phyloP scores from a whole-genome alignment of 148 eudicot genomes.

The Rhododendron ovatum region DNA sequence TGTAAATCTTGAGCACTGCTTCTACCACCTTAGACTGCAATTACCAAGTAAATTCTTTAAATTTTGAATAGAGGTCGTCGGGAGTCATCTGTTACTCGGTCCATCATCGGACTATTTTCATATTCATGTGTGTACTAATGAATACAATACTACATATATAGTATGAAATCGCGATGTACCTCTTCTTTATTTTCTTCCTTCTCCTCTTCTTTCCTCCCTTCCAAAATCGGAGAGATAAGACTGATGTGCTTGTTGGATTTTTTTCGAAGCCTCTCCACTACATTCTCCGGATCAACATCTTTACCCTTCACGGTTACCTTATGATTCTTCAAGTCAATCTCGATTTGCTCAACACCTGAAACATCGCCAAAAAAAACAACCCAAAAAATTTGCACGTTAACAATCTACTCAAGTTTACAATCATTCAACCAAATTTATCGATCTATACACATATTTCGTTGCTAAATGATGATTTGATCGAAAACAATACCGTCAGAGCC shows the following conservation, averaged over 20 bases:
- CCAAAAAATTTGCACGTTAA: neutral
- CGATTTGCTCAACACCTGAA: conserved; percentile 50
- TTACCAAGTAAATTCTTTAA: neutral
- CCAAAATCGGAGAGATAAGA: conserved; percentile 37
- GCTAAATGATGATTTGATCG: neutral
- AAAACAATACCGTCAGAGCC: conserved; percentile 39
- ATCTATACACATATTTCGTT: neutral
- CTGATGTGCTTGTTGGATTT: conserved; percentile 40
- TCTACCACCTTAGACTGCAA: conserved; percentile 43
- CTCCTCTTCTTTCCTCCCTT: conserved; percentile 19
- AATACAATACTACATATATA: neutral
- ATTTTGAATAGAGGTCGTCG: neutral
- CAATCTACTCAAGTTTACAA: neutral
- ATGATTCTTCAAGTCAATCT: conserved; percentile 37
- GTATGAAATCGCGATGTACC: conserved; percentile 17
- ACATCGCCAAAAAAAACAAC: neutral
- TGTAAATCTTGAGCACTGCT: conserved; percentile 37
- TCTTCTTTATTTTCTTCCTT: conserved; percentile 26
- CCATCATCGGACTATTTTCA: neutral
- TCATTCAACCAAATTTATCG: neutral
- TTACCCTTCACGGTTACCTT: conserved; percentile 46
- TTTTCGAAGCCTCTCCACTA: conserved; percentile 42
- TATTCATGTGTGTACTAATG: neutral
- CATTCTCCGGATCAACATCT: conserved; percentile 43
- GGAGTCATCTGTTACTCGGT: neutral